Evolutionary conservation across 2,329 filamentous ascomycete genomes (phyloP), one percentile per base, ranked within the genome.

Genomic region (Coniochaeta ligniaria): DNA sequence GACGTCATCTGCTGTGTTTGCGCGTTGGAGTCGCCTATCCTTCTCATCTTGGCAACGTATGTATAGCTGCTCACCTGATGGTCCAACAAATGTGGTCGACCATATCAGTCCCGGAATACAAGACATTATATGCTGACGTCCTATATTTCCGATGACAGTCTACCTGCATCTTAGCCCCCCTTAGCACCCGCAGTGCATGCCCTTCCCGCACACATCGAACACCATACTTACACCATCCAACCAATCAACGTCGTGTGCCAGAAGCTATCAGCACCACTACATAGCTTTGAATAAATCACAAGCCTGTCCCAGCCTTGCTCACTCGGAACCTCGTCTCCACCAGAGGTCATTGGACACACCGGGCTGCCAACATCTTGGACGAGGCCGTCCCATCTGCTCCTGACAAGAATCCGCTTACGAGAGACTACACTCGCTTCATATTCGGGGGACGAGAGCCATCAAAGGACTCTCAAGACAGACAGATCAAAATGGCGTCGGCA

Each of bases 401-500:
- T 24, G 41, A 43, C 26, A 28, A 11, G 12, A 28, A 17, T n/a
- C 16, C 47, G 12, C 14, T 24, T 6, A 31, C 43, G 24, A 31
- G 12, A 52, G 22, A 31, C 3, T 28, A 11, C 16, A 2, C 16
- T 31, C 47, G 47, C 47, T 52, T n/a, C 24, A 52, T 31, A 52
- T 31, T 12, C 47, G 22, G 6, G n/a, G 16, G 14, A 47, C 43
- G 24, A 47, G 20, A 47, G 11, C 20, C 12, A 6, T 31, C 47
- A 5, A 31, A n/a, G 47, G 12, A 3, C 14, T 31, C 8, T 17
- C 3, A 17, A 36, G 38, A 59, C 57, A 52, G 17, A 43, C 33
- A 16, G 35, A 26, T 6, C 5, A 22, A 28, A 17, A 96, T 96
- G 93, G 90, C 93, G 63, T 94, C 92, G 66, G 81, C 87, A 67